Evolutionary conservation across 2,329 filamentous ascomycete species (phyloP).

Genomic region (Lomentospora prolificans): DNA sequence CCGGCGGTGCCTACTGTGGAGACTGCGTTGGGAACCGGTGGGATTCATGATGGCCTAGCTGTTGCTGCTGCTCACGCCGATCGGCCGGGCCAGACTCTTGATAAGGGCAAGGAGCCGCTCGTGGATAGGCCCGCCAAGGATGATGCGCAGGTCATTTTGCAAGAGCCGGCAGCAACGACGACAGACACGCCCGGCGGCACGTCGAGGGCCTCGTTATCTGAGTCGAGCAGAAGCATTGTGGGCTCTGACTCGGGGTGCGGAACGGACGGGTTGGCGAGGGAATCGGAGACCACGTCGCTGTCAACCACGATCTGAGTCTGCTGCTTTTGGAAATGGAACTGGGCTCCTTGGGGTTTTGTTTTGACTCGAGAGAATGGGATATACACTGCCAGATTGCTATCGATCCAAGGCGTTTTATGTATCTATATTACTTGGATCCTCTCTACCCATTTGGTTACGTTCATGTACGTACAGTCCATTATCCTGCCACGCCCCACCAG

Average conservation of each 20-base stretch:
- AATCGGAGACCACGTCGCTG: constrained; percentile 27
- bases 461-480: no score
- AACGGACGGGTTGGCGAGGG: constrained; percentile 20
- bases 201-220: constrained; percentile 21
- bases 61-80: no score
- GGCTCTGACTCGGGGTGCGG: constrained; percentile 26
- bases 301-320: constrained; percentile 18
- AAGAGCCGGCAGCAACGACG: background rate
- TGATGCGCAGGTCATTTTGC: background rate
- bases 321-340: background rate
- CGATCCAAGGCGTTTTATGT: no score
- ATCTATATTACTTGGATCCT: no score
- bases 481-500: no score
- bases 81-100: background rate
- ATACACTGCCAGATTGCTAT: no score
- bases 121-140: background rate
- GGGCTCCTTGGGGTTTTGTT: background rate
- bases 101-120: background rate
- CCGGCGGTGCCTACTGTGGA: background rate
- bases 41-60: no score
- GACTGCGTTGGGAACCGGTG: no score
- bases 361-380: no score
- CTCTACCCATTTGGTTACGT: no score
- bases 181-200: background rate
- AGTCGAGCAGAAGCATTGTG: constrained; percentile 26